Evolutionary conservation across 75 land plant genomes (phyloP).

Genomic region (Sequoiadendron giganteum): DNA sequence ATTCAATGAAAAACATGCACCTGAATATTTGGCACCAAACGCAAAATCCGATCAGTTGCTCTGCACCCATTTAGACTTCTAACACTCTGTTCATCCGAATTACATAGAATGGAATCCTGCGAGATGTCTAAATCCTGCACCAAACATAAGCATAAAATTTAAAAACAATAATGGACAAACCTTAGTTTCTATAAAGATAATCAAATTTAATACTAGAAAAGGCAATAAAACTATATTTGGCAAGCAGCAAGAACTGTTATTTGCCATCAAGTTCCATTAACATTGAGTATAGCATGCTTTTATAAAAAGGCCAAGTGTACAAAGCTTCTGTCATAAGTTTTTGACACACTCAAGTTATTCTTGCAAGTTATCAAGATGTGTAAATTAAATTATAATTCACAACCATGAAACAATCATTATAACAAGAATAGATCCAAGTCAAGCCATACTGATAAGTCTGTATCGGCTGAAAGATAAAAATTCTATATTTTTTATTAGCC

Average conservation of each 20-base stretch:
- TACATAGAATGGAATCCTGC: slow-evolving; percentile 80
- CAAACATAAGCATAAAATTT: not conserved
- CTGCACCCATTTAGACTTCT: slow-evolving; percentile 97
- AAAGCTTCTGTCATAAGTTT: too few relatives aligned
- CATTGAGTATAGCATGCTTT: too few relatives aligned
- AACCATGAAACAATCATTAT: too few relatives aligned
- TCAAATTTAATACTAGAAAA: not conserved
- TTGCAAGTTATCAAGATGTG: too few relatives aligned
- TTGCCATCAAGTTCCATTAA: not conserved
- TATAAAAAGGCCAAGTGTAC: too few relatives aligned
- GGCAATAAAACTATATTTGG: not conserved
- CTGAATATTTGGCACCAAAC: slow-evolving; percentile 96
- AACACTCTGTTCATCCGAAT: slow-evolving; percentile 93
- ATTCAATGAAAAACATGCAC: slow-evolving; percentile 16
- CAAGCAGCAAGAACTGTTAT: not conserved
- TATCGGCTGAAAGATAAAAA: too few relatives aligned
- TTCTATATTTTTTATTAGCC: too few relatives aligned
- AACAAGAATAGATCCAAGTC: too few relatives aligned
- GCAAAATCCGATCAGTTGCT: slow-evolving; percentile 92
- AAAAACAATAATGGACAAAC: not conserved
- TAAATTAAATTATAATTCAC: too few relatives aligned
- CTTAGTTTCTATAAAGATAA: not conserved
- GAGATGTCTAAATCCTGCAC: slow-evolving; percentile 90
- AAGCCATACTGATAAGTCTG: too few relatives aligned
- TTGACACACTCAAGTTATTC: too few relatives aligned